Base-by-base conservation (phyloP, 495 filamentous ascomycete genomes). In the Friedmanniomyces simplex region DNA sequence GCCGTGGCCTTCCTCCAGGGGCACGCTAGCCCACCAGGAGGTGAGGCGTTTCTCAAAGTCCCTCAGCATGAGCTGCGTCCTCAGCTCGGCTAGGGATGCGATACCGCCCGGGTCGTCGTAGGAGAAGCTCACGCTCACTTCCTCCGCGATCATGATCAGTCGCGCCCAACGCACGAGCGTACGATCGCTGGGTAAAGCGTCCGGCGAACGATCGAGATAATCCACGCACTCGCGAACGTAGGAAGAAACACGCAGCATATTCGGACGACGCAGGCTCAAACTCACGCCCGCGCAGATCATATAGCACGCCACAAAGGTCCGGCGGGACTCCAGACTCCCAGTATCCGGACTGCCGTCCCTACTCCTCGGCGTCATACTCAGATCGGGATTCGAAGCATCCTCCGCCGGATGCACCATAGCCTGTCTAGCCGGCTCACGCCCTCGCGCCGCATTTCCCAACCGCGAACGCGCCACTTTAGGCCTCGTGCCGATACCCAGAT, bases 251-350 rank as follows among this genome's bases (percentile, higher is more conserved):
- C 73, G 66, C 0, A 79, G 72, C 63, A 79, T 63, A 61, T 76
- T 77, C 10, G 76, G 76, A 32, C 76, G 68, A 20, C 77, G 71
- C 32, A 74, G 71, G 61, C 72, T 76, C 71, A 80, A 74, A 13
- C 76, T 72, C 21, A 79, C 75, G 37, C 76, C 76, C 49, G 74
- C 71, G 34, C 70, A 70, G 20, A 76, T 63, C 55, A 77, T 66
- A 58, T 78, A 80, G 57, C 76, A 78, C 0, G 67, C 67, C 41
- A 80, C 49, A 39, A 76, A 70, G 3, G 76, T 73, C 36, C 76
- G 72, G 12, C 73, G 68, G 47, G 73, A 57, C 69, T 73, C 42
- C 62, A 73, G 26, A 67, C 72, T 46, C 1, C 36, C 61, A 18
- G 59, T 63, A 59, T 65, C 22, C 41, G 62, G 46, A 32, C 54